phyloP scores from a whole-genome alignment of 345 rosid genomes.

The Syzygium oleosum region DNA sequence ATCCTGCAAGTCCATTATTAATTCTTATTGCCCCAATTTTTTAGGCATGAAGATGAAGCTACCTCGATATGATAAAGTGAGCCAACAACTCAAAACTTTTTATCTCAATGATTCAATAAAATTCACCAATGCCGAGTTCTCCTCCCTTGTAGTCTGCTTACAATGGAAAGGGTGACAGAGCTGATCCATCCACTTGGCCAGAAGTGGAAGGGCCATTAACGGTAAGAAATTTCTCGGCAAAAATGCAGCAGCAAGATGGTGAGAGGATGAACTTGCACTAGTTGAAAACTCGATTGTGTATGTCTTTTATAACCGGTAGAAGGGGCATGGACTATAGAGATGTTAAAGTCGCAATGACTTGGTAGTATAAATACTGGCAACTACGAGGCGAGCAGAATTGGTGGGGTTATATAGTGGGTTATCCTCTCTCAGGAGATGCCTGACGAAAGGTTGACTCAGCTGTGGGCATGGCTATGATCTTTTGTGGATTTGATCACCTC shows the following conservation, averaged over 20 bases:
- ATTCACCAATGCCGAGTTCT: not conserved
- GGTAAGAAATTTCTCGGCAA: conserved; percentile 22
- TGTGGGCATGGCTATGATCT: not conserved
- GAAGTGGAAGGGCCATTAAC: conserved; percentile 85
- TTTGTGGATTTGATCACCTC: not conserved
- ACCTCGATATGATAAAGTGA: conserved; percentile 88
- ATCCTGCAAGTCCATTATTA: not conserved
- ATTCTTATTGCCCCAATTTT: conserved; percentile 12
- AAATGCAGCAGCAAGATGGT: not conserved
- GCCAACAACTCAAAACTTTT: conserved; percentile 3
- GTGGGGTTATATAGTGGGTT: not conserved
- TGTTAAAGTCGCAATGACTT: not conserved
- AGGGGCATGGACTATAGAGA: not conserved
- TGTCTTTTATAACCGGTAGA: not conserved
- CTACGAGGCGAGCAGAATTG: not conserved
- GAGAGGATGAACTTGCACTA: not conserved
- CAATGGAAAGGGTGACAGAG: conserved; percentile 89
- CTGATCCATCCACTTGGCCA: conserved; percentile 74
- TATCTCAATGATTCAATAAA: not conserved
- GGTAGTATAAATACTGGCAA: not conserved
- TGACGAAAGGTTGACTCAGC: not conserved
- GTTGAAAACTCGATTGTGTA: not conserved
- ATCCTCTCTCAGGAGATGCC: not conserved
- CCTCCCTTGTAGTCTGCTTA: conserved; percentile 67
- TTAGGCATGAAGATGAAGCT: conserved; percentile 86